A percentile compares a stretch with the other conserved stretches of the same genome.
phyloP scores from a whole-genome alignment of 1,284 basidiomycete genomes.

The Inonotus obliquus region DNA sequence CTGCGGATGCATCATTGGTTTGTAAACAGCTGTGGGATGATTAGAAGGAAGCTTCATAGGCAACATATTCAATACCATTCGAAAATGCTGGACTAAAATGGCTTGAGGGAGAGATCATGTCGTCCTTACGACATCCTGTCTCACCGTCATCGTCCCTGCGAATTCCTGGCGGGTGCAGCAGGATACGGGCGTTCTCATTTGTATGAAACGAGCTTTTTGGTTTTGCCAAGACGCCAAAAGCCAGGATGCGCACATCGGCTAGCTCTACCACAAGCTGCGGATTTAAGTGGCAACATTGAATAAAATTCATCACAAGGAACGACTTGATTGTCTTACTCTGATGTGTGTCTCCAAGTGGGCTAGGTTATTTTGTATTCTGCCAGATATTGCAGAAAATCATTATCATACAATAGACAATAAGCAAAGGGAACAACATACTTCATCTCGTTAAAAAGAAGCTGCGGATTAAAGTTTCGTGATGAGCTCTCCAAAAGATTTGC shows the following conservation, averaged over 20 bases:
- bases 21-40: slow-evolving; percentile 10
- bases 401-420: slow-evolving; percentile 1
- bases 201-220: slow-evolving; percentile 51
- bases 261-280: slow-evolving; percentile 61
- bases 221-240: slow-evolving; percentile 57
- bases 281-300: neutral
- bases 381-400: neutral
- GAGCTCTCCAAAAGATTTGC: slow-evolving; percentile 64
- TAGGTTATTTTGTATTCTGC: slow-evolving; percentile 20
- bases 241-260: slow-evolving; percentile 67
- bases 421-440: slow-evolving; percentile 52
- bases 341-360: slow-evolving; percentile 23
- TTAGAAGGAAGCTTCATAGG: neutral
- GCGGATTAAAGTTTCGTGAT: slow-evolving; percentile 62
- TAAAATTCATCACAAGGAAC: neutral
- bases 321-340: slow-evolving; percentile 17
- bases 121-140: neutral
- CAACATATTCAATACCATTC: neutral
- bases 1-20: slow-evolving; percentile 46
- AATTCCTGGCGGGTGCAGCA: slow-evolving; percentile 67
- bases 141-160: slow-evolving; percentile 26
- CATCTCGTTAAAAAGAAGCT: slow-evolving; percentile 63
- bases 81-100: neutral
- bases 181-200: slow-evolving; percentile 59
- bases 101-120: neutral